Evolutionary conservation across 2,329 filamentous ascomycete species (phyloP).

Genomic region (Cryphonectria carpinicola): DNA sequence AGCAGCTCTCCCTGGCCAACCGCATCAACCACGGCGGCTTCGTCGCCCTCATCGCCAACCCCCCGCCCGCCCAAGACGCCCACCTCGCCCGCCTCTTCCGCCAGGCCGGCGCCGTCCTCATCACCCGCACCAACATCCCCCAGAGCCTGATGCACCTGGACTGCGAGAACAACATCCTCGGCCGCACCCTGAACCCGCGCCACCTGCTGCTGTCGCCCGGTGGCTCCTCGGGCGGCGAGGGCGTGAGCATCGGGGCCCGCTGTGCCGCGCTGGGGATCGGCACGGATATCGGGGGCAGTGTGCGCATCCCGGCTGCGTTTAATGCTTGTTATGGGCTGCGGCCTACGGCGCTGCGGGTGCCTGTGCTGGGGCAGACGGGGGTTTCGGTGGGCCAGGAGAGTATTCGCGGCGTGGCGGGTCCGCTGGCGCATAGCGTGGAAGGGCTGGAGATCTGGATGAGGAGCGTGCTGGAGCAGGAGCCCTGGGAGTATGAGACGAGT

Average conservation of each 20-base stretch:
- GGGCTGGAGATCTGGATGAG: conserved; percentile 26
- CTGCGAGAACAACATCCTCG: conserved; percentile 45
- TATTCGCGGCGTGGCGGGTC: conserved; percentile 17
- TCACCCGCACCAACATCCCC: conserved; percentile 47
- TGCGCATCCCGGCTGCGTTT: conserved; percentile 28
- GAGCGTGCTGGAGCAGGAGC: conserved; percentile 21
- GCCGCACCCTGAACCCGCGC: conserved; percentile 44
- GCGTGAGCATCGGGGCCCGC: conserved; percentile 43
- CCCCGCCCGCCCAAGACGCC: conserved; percentile 36
- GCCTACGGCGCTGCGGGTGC: conserved; percentile 24
- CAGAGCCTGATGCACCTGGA: conserved; percentile 43
- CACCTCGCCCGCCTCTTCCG: conserved; percentile 37
- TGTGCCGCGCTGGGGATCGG: conserved; percentile 42
- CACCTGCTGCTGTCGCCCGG: conserved; percentile 45
- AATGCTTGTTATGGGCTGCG: conserved; percentile 26
- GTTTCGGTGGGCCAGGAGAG: conserved; percentile 19
- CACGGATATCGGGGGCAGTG: conserved; percentile 24
- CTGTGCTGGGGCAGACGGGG: neutral
- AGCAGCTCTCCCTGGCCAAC: conserved; percentile 31
- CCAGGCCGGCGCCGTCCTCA: conserved; percentile 45
- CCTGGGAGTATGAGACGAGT: conserved; percentile 20
- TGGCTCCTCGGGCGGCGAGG: conserved; percentile 49
- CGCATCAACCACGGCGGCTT: conserved; percentile 37
- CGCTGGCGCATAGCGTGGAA: conserved; percentile 22
- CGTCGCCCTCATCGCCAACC: conserved; percentile 37